phyloP scores from a whole-genome alignment of 345 rosid species.

The Carallia brachiata region DNA sequence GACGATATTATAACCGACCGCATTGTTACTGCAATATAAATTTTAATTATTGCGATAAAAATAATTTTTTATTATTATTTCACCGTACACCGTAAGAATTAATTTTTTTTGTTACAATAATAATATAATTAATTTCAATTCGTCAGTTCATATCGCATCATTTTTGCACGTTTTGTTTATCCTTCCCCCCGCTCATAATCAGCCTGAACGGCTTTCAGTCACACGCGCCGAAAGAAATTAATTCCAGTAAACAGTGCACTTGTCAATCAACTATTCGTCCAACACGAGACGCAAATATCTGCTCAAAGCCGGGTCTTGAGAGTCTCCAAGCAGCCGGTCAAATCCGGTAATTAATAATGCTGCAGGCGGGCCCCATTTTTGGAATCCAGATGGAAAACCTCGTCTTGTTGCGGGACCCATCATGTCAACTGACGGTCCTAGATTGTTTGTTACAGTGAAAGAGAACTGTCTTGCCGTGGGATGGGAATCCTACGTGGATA shows the following conservation, averaged over 20 bases:
- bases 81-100: no score
- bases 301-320: slow-evolving; percentile 1
- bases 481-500: slow-evolving; percentile 33
- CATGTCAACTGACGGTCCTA: neutral
- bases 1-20: no score
- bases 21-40: neutral
- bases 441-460: neutral
- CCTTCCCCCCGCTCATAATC: no score
- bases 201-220: neutral
- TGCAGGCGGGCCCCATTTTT: neutral
- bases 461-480: slow-evolving; percentile 12
- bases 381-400: neutral
- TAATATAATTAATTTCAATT: no score
- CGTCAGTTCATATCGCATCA: no score
- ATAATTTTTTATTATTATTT: no score
- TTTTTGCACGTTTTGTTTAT: no score
- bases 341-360: slow-evolving; percentile 11
- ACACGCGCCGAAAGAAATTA: no score
- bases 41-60: no score
- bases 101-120: no score
- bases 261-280: neutral
- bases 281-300: neutral
- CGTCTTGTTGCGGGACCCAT: neutral
- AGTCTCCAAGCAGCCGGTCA: slow-evolving; percentile 19
- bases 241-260: neutral